Conservation (phyloP, 2,329 filamentous ascomycete species). For the Botrytis cinerea region DNA sequence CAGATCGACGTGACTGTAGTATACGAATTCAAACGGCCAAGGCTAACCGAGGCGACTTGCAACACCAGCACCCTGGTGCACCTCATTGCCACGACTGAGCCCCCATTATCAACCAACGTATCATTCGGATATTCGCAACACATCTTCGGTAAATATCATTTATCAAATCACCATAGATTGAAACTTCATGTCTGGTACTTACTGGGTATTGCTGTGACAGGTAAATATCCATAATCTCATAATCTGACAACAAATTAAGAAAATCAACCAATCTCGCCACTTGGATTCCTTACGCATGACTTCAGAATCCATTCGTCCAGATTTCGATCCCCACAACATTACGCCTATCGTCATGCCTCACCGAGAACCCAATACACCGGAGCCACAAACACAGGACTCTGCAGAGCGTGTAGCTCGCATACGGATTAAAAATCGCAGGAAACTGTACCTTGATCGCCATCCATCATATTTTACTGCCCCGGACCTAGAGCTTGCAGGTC, state of each 20-base stretch:
- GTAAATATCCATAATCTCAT: background rate
- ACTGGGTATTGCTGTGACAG: background rate
- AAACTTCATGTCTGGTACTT: background rate
- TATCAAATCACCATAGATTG: background rate
- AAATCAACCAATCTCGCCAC: constrained; percentile 14
- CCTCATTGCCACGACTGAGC: constrained; percentile 10
- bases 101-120: background rate
- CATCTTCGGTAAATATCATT: background rate
- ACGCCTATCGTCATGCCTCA: constrained; percentile 35
- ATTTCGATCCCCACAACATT: constrained; percentile 19
- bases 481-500: constrained; percentile 42
- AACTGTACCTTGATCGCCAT: constrained; percentile 42
- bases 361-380: constrained; percentile 28
- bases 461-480: constrained; percentile 42
- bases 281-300: constrained; percentile 13
- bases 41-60: constrained; percentile 4
- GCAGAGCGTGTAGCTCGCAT: constrained; percentile 34
- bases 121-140: background rate
- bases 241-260: background rate
- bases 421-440: constrained; percentile 41
- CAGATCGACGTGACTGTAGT: background rate
- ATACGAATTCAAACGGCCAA: background rate
- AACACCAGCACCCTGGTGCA: background rate
- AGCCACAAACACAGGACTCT: constrained; percentile 23
- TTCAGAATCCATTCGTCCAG: constrained; percentile 13